Base-by-base conservation (phyloP, 2,329 filamentous ascomycete genomes). In the Colletotrichum graminicola region DNA sequence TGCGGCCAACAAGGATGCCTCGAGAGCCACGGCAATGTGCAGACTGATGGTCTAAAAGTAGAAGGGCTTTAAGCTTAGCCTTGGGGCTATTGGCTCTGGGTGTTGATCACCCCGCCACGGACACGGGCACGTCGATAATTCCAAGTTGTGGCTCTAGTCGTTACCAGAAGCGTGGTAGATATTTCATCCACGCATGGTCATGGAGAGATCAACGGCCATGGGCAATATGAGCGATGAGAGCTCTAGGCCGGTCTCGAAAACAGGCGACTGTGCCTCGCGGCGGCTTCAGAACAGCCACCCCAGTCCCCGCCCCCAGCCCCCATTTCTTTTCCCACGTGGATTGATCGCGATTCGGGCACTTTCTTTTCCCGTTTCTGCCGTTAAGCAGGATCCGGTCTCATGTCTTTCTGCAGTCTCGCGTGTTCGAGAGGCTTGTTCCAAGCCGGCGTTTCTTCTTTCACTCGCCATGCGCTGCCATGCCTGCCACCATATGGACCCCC, bases 321-420 rank as follows among this genome's bases (percentile, higher is more conserved):
- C 7, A 45, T 45, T 11, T 45, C 18, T 5, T 18, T 49, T 57
- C n/a, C 70, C 70, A 72, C 70, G 66, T 72, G 60, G 70, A 51
- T 56, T 41, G 57, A 57, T 65, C 36, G 41, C 54, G 66, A 70
- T 12, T 65, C 65, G 21, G 41, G 39, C 32, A 23, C 34, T 43
- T 68, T 43, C 52, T 67, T 71, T 57, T 49, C 45, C 14, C 18
- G 59, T 63, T 63, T 41, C 59, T 55, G 59, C 32, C n/a, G 54
- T 54, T 45, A 69, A 59, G 26, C 66, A 45, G 36, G 29, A 23
- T 54, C 52, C 29, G 52, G 69, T 59, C n/a, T 39, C 43, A 36
- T 45, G 45, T 69, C 55, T 61, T 45, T 56, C 66, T 45, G 70
- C 61, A 72, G 56, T 45, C 49, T 66, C 70, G 69, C 57, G 65